phyloP scores from a whole-genome alignment of 805 yeast species.

The Yarrowia bubula region DNA sequence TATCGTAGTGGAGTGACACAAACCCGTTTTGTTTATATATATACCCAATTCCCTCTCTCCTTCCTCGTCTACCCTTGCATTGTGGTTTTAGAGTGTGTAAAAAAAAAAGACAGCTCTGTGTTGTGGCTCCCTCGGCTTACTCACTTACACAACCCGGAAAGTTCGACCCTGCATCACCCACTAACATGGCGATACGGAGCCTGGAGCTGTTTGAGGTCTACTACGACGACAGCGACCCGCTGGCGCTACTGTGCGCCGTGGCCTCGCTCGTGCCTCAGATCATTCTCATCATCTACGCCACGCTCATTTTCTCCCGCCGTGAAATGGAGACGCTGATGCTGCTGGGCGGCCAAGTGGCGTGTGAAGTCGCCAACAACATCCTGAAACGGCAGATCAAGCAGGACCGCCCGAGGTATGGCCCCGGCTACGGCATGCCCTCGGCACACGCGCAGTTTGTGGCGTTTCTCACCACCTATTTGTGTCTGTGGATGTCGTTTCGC shows the following conservation, averaged over 20 bases:
- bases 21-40: no score
- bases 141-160: neutral
- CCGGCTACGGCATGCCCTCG: slow-evolving; percentile 93
- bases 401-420: slow-evolving; percentile 61
- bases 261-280: slow-evolving; percentile 80
- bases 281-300: slow-evolving; percentile 70
- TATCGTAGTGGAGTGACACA: no score
- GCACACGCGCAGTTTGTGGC: slow-evolving; percentile 98
- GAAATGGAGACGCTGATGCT: slow-evolving; percentile 82
- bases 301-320: slow-evolving; percentile 79
- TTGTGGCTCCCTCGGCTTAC: no score
- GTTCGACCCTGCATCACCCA: slow-evolving; percentile 21
- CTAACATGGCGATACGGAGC: slow-evolving; percentile 27
- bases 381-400: slow-evolving; percentile 63
- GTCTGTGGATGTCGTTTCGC: slow-evolving; percentile 38
- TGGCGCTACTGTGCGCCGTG: slow-evolving; percentile 64
- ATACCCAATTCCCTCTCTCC: no score
- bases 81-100: no score
- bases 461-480: slow-evolving; percentile 50
- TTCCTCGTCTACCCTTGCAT: no score
- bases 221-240: slow-evolving; percentile 63
- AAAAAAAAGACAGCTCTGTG: no score
- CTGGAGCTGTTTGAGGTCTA: slow-evolving; percentile 82
- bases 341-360: slow-evolving; percentile 80
- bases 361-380: slow-evolving; percentile 69